Evolutionary conservation across 2,329 filamentous ascomycete species (phyloP).

Genomic region (Xylaria sp.): DNA sequence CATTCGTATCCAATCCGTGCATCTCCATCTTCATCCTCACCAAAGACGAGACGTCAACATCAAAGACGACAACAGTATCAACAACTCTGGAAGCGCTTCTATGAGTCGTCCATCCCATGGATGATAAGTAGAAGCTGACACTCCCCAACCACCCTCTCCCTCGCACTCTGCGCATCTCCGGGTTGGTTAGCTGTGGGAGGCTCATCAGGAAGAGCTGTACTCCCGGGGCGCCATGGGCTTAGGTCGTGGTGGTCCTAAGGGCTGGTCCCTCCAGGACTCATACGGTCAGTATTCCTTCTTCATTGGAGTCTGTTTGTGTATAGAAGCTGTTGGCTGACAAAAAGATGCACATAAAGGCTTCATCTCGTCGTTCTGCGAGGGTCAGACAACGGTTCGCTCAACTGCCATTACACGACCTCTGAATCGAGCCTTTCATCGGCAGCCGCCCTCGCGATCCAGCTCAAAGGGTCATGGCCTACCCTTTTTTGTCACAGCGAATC

Average conservation of each 20-base stretch:
- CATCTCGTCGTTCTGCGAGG: slow-evolving; percentile 31
- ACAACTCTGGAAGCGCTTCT: background rate
- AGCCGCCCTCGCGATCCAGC: slow-evolving; percentile 1
- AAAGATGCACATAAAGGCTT: slow-evolving; percentile 24
- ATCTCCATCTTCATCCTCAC: no score
- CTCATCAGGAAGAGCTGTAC: background rate
- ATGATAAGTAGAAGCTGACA: background rate
- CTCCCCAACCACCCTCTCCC: background rate
- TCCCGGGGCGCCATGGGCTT: slow-evolving; percentile 23
- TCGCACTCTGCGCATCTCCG: background rate
- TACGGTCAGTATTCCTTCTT: slow-evolving; percentile 29
- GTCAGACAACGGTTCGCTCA: slow-evolving; percentile 19
- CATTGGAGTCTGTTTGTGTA: slow-evolving; percentile 5
- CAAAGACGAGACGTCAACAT: no score
- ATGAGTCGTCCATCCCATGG: slow-evolving; percentile 11
- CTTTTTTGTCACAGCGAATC: background rate
- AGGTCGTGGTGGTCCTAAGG: slow-evolving; percentile 23
- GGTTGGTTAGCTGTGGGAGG: background rate
- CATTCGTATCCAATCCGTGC: no score
- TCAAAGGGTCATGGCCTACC: background rate
- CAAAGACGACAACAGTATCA: background rate
- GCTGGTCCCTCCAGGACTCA: slow-evolving; percentile 33
- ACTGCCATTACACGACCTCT: slow-evolving; percentile 8
- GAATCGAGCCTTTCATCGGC: slow-evolving; percentile 13
- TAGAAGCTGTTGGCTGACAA: slow-evolving; percentile 7